phyloP scores from a whole-genome alignment of 2,329 filamentous ascomycete species.

The Ascochyta fabae region DNA sequence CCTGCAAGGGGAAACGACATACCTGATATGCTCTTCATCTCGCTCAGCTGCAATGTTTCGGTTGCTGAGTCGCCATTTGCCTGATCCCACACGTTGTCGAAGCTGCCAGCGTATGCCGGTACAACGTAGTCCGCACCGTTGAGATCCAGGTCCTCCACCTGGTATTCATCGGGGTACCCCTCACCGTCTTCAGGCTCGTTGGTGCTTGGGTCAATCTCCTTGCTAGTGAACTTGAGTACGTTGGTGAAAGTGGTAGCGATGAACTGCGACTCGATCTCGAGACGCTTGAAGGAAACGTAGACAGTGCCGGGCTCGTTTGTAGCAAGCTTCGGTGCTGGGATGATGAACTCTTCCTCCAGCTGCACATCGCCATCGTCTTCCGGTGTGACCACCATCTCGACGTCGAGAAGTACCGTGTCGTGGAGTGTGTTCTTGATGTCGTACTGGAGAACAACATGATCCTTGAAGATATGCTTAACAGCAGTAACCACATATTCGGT shows the following conservation, averaged over 20 bases:
- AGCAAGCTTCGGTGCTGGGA: slow-evolving; percentile 80
- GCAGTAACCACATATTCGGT: slow-evolving; percentile 95
- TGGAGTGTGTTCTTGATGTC: slow-evolving; percentile 97
- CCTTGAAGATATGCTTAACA: slow-evolving; percentile 97
- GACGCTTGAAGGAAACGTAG: slow-evolving; percentile 92
- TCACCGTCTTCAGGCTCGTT: slow-evolving; percentile 82
- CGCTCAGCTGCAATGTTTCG: slow-evolving; percentile 87
- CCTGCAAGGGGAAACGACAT: slow-evolving; percentile 46
- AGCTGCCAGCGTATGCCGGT: slow-evolving; percentile 92
- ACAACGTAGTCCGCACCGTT: slow-evolving; percentile 92
- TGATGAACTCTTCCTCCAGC: slow-evolving; percentile 86
- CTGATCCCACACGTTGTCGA: slow-evolving; percentile 95
- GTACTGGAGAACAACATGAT: slow-evolving; percentile 94
- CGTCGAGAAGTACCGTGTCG: slow-evolving; percentile 64
- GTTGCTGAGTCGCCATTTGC: slow-evolving; percentile 88
- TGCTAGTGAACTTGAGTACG: slow-evolving; percentile 93
- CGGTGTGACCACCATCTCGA: slow-evolving; percentile 76
- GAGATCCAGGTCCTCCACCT: slow-evolving; percentile 91
- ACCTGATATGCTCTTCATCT: slow-evolving; percentile 92
- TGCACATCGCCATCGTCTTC: slow-evolving; percentile 79
- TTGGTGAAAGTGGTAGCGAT: slow-evolving; percentile 86
- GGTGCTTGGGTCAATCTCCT: slow-evolving; percentile 96
- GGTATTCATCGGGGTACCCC: slow-evolving; percentile 97
- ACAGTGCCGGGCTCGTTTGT: slow-evolving; percentile 90
- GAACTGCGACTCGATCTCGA: slow-evolving; percentile 76